These are phyloP conservation scores for Penicillium alfredii DNA, from an alignment of 495 filamentous ascomycete species.

Conservation along the genomic window DNA sequence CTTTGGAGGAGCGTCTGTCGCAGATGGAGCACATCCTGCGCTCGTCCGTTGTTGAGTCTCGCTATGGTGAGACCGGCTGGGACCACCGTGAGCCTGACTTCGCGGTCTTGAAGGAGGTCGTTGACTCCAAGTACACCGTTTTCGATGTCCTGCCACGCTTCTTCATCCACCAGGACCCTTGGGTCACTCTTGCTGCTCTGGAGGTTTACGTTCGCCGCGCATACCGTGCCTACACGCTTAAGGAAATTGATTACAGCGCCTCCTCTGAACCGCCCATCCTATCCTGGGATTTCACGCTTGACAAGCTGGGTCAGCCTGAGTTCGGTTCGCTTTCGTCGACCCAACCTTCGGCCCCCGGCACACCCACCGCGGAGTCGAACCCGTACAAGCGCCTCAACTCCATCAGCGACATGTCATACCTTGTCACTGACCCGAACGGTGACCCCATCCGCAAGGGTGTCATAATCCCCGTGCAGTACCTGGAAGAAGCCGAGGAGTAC, in stretches of 20 bases:
- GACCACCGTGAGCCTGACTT: conserved; percentile 88
- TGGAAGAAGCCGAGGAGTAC: conserved; percentile 89
- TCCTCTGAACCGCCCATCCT: conserved; percentile 73
- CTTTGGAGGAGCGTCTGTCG: conserved; percentile 83
- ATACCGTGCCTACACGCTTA: conserved; percentile 89
- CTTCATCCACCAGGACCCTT: conserved; percentile 88
- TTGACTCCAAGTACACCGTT: conserved; percentile 96
- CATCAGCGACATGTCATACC: conserved; percentile 92
- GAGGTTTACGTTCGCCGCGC: conserved; percentile 96
- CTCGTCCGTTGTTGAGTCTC: conserved; percentile 92
- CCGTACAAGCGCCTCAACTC: conserved; percentile 79
- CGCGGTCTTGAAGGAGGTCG: conserved; percentile 87
- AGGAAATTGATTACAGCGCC: conserved; percentile 79
- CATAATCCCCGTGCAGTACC: conserved; percentile 82
- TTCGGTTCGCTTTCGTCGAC: conserved; percentile 72
- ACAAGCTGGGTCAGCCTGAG: conserved; percentile 85
- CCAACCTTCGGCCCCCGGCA: conserved; percentile 78
- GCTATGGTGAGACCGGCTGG: conserved; percentile 96
- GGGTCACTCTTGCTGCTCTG: conserved; percentile 88
- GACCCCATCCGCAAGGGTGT: conserved; percentile 90
- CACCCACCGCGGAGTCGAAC: conserved; percentile 58
- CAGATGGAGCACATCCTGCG: conserved; percentile 99
- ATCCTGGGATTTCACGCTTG: conserved; percentile 91
- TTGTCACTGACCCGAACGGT: conserved; percentile 57
- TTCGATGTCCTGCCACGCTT: conserved; percentile 93